Conservation (phyloP, 768 basidiomycete genomes). For the Gloeostereum incarnatum region DNA sequence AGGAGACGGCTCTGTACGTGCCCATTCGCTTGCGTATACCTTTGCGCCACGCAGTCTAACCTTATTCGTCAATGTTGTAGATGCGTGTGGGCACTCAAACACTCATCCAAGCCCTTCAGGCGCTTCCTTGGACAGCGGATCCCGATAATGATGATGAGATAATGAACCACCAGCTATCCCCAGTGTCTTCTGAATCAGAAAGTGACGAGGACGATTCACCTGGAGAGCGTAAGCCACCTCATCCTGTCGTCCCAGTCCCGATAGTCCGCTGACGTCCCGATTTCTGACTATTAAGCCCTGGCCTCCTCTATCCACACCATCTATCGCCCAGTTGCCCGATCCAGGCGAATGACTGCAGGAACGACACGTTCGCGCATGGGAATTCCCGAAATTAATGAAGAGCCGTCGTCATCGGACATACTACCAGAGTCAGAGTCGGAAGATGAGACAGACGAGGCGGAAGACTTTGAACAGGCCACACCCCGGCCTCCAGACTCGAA, state of each 20-base stretch:
- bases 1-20: constrained; percentile 58
- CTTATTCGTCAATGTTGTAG: constrained; percentile 26
- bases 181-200: constrained; percentile 34
- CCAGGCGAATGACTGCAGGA: constrained; percentile 24
- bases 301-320: constrained; percentile 88
- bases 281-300: constrained; percentile 27
- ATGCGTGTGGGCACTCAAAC: constrained; percentile 86
- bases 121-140: constrained; percentile 68
- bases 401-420: constrained; percentile 16
- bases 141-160: constrained; percentile 64
- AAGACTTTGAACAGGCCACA: constrained; percentile 49
- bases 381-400: constrained; percentile 1
- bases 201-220: constrained; percentile 56
- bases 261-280: no score
- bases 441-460: constrained; percentile 40
- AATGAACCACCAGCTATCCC: constrained; percentile 27
- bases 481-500: constrained; percentile 24
- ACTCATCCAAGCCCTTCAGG: constrained; percentile 82
- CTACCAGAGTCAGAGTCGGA: constrained; percentile 34
- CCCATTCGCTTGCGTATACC: not conserved
- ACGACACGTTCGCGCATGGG: constrained; percentile 17
- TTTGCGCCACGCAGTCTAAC: not conserved
- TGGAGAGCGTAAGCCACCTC: constrained; percentile 17
- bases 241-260: not conserved
- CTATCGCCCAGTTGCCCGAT: constrained; percentile 70